Evolutionary conservation across 75 land plant genomes (phyloP).

Genomic region (Larix kaempferi): DNA sequence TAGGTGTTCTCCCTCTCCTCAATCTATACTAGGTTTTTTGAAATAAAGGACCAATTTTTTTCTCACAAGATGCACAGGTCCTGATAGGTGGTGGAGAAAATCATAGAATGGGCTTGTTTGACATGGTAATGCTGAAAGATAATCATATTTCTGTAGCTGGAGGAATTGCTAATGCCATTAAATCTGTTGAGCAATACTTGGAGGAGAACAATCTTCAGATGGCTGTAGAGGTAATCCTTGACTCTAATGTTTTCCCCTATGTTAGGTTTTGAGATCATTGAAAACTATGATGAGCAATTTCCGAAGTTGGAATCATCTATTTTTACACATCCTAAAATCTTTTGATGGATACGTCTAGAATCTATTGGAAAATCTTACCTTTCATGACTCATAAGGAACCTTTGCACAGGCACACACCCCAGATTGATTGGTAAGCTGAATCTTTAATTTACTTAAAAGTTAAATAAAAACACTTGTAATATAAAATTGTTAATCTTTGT

Average conservation of each 20-base stretch:
- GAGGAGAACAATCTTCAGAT: conserved; percentile 59
- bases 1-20: no score
- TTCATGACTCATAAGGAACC: not conserved
- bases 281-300: not conserved
- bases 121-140: conserved; percentile 97
- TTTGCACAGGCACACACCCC: not conserved
- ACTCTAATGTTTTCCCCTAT: no score
- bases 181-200: conserved; percentile 71
- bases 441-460: not conserved
- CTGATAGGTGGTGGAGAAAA: conserved; percentile 98
- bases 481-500: not conserved
- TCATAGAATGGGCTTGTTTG: conserved; percentile 96
- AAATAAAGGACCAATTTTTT: not conserved
- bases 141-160: conserved; percentile 97
- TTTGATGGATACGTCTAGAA: not conserved
- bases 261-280: not conserved
- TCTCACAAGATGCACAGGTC: conserved; percentile 45
- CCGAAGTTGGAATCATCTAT: not conserved
- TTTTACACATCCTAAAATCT: not conserved
- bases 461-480: not conserved
- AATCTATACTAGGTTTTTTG: no score
- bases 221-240: conserved; percentile 76
- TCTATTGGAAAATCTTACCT: no score
- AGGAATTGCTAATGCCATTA: conserved; percentile 71
- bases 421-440: not conserved